Evolutionary conservation across 2,329 filamentous ascomycete genomes (phyloP), one percentile per base, ranked within the genome.

Genomic region (Fusarium concolor): DNA sequence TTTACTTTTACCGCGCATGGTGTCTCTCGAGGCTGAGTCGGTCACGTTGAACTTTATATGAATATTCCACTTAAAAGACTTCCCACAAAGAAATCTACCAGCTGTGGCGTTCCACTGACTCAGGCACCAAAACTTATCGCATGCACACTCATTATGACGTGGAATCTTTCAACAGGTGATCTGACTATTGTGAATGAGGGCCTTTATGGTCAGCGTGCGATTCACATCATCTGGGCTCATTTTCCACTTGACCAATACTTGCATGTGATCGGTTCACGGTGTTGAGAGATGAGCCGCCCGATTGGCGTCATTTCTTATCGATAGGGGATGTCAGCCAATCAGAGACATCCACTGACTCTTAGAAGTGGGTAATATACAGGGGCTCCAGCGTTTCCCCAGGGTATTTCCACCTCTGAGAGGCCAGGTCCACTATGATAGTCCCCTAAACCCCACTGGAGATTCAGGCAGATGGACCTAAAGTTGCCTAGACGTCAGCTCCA

Each of bases 291-390:
- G 42, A 51, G 39, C 35, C 51, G 56, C 55, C 47, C 71, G 56
- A 55, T 66, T 73, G 71, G 71, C 71, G 71, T 73, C 71, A 73
- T 72, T 20, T 2, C 22, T 73, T 72, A 73, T 73, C 71, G 71
- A 73, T 73, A 73, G 60, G 8, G 0, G 0, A n/a, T 0, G 2
- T 2, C 15, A 7, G 2, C 71, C 71, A 73, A 73, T 73, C 17
- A 59, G 10, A 35, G 3, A 1, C 11, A 4, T 2, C 4, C n/a
- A 14, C 8, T 18, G 22, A 14, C 18, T 35, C 22, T n/a, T 26
- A 18, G 24, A 11, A 54, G 61, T 62, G 50, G 65, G 24, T 45
- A 39, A 10, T 3, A 12, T 18, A 37, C 45, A 65, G 41, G 38
- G 50, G 43, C 42, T 45, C 41, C 64, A 41, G 31, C 53, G 43